These are phyloP conservation scores for Apophysomyces sp. DNA, from an alignment of 371 early-diverging fungal genomes.

Conservation along the genomic window DNA sequence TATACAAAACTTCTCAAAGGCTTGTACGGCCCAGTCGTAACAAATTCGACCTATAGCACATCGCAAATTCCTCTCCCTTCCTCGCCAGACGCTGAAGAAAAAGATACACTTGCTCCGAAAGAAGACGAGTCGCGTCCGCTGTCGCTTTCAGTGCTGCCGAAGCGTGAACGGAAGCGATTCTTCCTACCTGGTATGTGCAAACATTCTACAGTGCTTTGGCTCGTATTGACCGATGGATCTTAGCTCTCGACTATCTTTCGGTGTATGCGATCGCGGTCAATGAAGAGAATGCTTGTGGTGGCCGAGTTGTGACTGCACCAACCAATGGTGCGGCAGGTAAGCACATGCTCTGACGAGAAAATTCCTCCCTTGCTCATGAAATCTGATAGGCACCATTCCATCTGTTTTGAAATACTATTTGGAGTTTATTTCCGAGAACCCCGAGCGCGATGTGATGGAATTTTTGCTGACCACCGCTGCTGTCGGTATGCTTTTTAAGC, in stretches of 20 bases:
- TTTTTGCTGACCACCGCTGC: slow-evolving; percentile 91
- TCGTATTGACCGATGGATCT: not conserved
- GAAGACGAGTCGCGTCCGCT: slow-evolving; percentile 22
- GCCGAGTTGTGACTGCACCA: slow-evolving; percentile 91
- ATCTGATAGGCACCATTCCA: slow-evolving; percentile 65
- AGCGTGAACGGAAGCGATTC: slow-evolving; percentile 46
- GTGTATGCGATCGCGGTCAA: slow-evolving; percentile 97
- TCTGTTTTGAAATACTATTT: slow-evolving; percentile 94
- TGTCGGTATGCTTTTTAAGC: slow-evolving; percentile 95
- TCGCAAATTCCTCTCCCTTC: slow-evolving; percentile 19
- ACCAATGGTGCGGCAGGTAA: slow-evolving; percentile 93
- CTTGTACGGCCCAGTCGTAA: slow-evolving; percentile 53
- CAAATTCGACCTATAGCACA: slow-evolving; percentile 19
- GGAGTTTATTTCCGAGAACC: slow-evolving; percentile 88
- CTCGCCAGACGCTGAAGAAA: slow-evolving; percentile 5
- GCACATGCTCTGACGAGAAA: not conserved
- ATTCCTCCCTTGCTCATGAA: not conserved
- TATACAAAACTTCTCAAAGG: slow-evolving; percentile 85
- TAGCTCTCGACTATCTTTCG: slow-evolving; percentile 90
- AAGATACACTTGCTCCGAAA: not conserved
- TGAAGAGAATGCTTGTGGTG: slow-evolving; percentile 96
- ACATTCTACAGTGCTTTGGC: not conserved
- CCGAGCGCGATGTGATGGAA: slow-evolving; percentile 87
- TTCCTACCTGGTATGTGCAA: slow-evolving; percentile 34
- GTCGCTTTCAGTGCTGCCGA: slow-evolving; percentile 37